These are phyloP conservation scores for Periconia sp. DNA, from an alignment of 2,329 filamentous ascomycete genomes.

Conservation along the genomic window DNA sequence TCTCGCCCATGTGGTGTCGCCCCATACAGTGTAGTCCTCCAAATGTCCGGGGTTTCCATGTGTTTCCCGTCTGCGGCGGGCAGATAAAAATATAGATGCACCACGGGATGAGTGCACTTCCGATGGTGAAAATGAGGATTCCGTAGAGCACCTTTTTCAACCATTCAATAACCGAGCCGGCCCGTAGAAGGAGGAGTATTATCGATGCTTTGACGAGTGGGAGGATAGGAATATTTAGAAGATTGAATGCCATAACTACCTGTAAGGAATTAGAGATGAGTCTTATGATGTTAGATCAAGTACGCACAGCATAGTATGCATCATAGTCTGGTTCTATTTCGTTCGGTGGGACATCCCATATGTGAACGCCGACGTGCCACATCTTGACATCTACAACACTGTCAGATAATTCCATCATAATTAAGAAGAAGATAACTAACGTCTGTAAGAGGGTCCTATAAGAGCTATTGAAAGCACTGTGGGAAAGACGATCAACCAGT, in stretches of 20 bases:
- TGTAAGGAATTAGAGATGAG: conserved; percentile 18
- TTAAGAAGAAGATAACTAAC: conserved; percentile 25
- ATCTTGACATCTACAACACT: conserved; percentile 39
- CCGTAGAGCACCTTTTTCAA: conserved; percentile 45
- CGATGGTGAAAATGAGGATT: conserved; percentile 44
- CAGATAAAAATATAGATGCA: conserved; percentile 48
- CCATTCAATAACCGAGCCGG: conserved; percentile 47
- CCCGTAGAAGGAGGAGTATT: conserved; percentile 46
- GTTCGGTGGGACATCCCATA: conserved; percentile 41
- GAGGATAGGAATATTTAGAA: conserved; percentile 48
- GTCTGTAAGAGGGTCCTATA: conserved; percentile 44
- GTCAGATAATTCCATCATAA: conserved; percentile 9
- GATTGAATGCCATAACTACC: conserved; percentile 46
- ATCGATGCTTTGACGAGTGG: conserved; percentile 50
- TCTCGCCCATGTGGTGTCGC: conserved; percentile 43
- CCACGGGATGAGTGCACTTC: conserved; percentile 45
- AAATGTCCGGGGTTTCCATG: conserved; percentile 46
- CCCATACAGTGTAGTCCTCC: conserved; percentile 47
- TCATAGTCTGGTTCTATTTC: conserved; percentile 45
- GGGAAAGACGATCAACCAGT: conserved; percentile 47
- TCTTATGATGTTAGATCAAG: not conserved
- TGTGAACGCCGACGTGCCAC: conserved; percentile 47
- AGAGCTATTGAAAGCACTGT: conserved; percentile 43
- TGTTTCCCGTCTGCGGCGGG: conserved; percentile 47
- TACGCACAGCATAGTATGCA: conserved; percentile 41